Evolutionary conservation across 1,139 yeast species (phyloP).

Genomic region (Kodamaea ohmeri): DNA sequence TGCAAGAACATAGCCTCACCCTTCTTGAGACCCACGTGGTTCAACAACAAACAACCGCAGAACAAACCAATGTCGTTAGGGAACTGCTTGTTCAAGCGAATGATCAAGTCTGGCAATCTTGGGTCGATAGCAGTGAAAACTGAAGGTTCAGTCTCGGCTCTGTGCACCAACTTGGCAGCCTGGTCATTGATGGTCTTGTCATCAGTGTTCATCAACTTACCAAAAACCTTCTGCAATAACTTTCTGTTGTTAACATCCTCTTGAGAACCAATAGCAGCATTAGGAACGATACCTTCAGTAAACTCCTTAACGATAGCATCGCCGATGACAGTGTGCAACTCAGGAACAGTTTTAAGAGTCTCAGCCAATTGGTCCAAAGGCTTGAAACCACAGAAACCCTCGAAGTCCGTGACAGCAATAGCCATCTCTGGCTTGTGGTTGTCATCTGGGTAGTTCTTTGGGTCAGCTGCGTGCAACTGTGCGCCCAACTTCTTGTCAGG

Average conservation of each 20-base stretch:
- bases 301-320: constrained; percentile 54
- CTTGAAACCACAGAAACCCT: constrained; percentile 97
- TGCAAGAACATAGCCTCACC: constrained; percentile 97
- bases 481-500: constrained; percentile 88
- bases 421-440: constrained; percentile 99
- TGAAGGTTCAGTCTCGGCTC: constrained; percentile 55
- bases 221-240: constrained; percentile 71
- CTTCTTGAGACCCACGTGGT: constrained; percentile 76
- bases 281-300: constrained; percentile 43
- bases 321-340: constrained; percentile 70
- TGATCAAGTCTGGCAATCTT: constrained; percentile 66
- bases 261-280: constrained; percentile 42
- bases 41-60: constrained; percentile 90
- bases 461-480: constrained; percentile 74
- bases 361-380: constrained; percentile 75
- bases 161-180: constrained; percentile 60
- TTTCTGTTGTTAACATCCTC: constrained; percentile 56
- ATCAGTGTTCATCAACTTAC: constrained; percentile 76
- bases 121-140: constrained; percentile 42
- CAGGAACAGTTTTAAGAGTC: constrained; percentile 70
- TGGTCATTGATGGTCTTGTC: constrained; percentile 51
- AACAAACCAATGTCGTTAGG: constrained; percentile 93
- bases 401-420: constrained; percentile 90
- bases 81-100: constrained; percentile 79
- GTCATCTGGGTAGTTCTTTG: constrained; percentile 93